Evolutionary conservation across 1,284 basidiomycete genomes (phyloP).

Genomic region (Gomphus bonarii): DNA sequence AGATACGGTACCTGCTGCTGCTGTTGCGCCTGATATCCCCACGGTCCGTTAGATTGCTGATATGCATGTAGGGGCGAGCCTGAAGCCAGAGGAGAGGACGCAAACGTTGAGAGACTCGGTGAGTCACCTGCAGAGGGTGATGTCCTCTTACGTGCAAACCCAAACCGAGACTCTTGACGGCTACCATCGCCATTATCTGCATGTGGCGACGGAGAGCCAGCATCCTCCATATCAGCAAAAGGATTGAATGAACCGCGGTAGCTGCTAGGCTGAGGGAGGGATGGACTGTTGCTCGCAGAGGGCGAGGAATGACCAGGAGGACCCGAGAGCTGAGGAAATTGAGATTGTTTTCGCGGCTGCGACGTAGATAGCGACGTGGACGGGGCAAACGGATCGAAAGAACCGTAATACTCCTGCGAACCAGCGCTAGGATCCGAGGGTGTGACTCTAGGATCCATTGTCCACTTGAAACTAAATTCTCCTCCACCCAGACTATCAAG

Average conservation of each 20-base stretch:
- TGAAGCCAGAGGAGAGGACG: constrained; percentile 41
- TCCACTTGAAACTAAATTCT: constrained; percentile 66
- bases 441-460: constrained; percentile 63
- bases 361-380: constrained; percentile 55
- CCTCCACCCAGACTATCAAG: constrained; percentile 55
- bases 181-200: constrained; percentile 37
- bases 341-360: constrained; percentile 24
- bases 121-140: constrained; percentile 37
- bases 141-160: constrained; percentile 57
- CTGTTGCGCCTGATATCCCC: not conserved
- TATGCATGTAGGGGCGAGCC: constrained; percentile 33
- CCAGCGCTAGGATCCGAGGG: constrained; percentile 33
- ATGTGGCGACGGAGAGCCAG: constrained; percentile 13
- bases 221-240: constrained; percentile 48
- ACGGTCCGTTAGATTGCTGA: constrained; percentile 28
- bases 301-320: constrained; percentile 9
- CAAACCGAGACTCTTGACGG: constrained; percentile 71
- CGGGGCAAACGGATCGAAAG: constrained; percentile 40
- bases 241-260: constrained; percentile 41
- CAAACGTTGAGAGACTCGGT: constrained; percentile 46
- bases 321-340: constrained; percentile 22
- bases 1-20: not conserved
- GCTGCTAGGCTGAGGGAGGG: not conserved
- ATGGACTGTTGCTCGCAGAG: not conserved
- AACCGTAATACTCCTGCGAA: constrained; percentile 29